phyloP scores from a whole-genome alignment of 495 filamentous ascomycete genomes.

The Penicillium turbatum region DNA sequence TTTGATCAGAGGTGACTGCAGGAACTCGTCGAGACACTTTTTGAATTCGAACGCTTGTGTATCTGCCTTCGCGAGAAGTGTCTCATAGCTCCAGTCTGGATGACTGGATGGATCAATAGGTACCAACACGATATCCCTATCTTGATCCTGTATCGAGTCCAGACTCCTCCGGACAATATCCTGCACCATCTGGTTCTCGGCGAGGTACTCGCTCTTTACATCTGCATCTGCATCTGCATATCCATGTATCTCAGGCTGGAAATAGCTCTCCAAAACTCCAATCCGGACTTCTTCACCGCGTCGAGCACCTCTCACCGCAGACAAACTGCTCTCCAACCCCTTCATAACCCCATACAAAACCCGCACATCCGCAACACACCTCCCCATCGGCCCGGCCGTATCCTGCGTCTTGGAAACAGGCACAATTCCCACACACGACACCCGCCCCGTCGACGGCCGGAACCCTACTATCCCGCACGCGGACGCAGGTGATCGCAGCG shows the following conservation, averaged over 20 bases:
- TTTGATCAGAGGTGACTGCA: constrained; percentile 22
- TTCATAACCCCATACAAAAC: constrained; percentile 55
- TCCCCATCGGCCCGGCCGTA: constrained; percentile 54
- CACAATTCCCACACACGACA: constrained; percentile 51
- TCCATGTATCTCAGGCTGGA: constrained; percentile 29
- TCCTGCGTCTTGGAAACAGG: constrained; percentile 62
- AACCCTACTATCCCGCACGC: constrained; percentile 59
- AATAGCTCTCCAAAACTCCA: constrained; percentile 42
- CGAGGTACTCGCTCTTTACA: constrained; percentile 48
- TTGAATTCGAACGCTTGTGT: constrained; percentile 57
- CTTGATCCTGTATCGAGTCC: constrained; percentile 20
- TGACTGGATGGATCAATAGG: constrained; percentile 40
- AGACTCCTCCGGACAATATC: constrained; percentile 38
- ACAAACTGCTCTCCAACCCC: constrained; percentile 1
- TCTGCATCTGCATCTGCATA: constrained; percentile 33
- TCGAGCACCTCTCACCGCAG: constrained; percentile 20
- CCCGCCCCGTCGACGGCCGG: constrained; percentile 54
- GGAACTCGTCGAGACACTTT: constrained; percentile 46
- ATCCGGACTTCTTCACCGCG: constrained; percentile 36
- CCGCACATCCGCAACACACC: constrained; percentile 50
- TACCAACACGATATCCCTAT: constrained; percentile 14
- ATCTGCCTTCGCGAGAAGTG: constrained; percentile 44
- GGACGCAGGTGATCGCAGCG: constrained; percentile 57
- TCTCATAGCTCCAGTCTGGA: constrained; percentile 45
- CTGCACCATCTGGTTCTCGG: constrained; percentile 53